A percentile compares a stretch with the other conserved stretches of the same genome.
Evolutionary conservation across 441 rosid species (phyloP).

Genomic region (Aleurites moluccanus): DNA sequence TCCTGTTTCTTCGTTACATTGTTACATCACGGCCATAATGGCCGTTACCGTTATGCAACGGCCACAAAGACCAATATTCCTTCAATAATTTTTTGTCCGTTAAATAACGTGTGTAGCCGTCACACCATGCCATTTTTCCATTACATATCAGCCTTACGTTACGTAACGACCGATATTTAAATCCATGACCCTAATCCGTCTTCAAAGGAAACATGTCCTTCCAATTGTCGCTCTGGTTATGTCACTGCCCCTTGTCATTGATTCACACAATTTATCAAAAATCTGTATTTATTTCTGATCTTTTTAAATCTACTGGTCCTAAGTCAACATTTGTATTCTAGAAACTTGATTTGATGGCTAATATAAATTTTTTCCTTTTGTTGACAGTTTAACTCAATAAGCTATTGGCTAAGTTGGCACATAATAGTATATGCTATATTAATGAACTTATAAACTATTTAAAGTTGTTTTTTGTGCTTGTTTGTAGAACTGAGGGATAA

Average conservation of each 20-base stretch:
- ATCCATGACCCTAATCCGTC: neutral
- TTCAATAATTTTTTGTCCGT: no score
- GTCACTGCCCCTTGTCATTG: neutral
- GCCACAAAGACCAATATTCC: no score
- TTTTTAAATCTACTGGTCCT: neutral
- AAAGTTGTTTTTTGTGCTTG: neutral
- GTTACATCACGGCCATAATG: no score
- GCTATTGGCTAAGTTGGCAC: neutral
- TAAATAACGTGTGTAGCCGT: no score
- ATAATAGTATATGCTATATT: neutral
- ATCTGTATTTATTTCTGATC: neutral
- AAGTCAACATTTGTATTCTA: neutral
- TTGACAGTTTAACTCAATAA: neutral
- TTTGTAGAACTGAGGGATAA: neutral
- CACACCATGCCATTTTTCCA: no score
- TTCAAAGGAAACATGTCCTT: neutral
- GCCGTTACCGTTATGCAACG: no score
- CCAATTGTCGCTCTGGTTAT: neutral
- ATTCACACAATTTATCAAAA: neutral
- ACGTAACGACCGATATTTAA: no score
- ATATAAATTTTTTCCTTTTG: neutral
- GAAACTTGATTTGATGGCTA: neutral
- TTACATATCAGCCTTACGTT: no score
- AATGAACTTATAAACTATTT: neutral
- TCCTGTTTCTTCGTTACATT: no score